Conservation (phyloP, 371 early-diverging fungal species). For the Racocetra persica region DNA sequence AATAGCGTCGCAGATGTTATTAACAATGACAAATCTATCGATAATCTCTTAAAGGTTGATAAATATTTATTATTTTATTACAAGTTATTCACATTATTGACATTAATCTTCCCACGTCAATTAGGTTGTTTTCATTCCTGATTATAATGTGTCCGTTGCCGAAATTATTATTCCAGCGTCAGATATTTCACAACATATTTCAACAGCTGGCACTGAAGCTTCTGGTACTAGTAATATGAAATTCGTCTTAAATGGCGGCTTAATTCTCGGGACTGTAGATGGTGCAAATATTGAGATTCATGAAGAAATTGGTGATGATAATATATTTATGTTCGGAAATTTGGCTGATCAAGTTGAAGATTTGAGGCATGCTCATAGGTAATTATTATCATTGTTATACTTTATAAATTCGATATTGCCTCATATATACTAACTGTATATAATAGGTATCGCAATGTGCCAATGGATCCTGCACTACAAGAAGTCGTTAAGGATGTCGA, state of each 20-base stretch:
- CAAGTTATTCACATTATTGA: neutral
- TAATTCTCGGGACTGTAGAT: conserved; percentile 90
- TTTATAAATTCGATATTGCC: neutral
- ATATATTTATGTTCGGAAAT: conserved; percentile 92
- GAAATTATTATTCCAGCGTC: conserved; percentile 91
- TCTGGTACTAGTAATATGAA: conserved; percentile 98
- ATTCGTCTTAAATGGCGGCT: conserved; percentile 94
- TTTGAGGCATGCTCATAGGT: conserved; percentile 81
- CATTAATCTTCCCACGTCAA: neutral
- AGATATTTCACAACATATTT: conserved; percentile 92
- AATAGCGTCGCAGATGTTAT: conserved; percentile 85
- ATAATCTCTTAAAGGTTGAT: conserved; percentile 72
- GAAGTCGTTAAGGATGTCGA: conserved; percentile 78
- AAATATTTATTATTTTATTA: neutral
- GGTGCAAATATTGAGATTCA: conserved; percentile 95
- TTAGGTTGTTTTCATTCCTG: conserved; percentile 88
- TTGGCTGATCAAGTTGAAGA: conserved; percentile 89
- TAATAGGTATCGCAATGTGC: conserved; percentile 68
- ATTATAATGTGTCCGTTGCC: conserved; percentile 93
- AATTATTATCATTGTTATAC: neutral
- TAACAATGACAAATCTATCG: conserved; percentile 79
- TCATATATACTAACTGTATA: neutral
- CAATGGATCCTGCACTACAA: conserved; percentile 77
- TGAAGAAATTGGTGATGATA: conserved; percentile 92
- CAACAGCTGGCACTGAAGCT: conserved; percentile 96